Evolutionary conservation across 1,284 basidiomycete genomes (phyloP), one percentile per base, ranked within the genome.

Genomic region (Wolfiporia cocos): DNA sequence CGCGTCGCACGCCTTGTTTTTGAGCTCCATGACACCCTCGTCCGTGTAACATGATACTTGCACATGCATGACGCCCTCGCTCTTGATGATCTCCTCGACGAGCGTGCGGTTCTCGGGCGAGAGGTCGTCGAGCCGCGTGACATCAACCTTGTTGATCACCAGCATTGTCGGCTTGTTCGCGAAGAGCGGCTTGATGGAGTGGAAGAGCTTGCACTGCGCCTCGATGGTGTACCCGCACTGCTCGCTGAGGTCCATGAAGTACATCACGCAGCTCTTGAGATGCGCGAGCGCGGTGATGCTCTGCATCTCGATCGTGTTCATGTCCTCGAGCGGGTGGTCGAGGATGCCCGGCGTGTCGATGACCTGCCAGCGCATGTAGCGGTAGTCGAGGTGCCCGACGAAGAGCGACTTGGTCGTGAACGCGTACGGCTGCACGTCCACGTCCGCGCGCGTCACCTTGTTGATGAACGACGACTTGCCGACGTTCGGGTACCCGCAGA

Each of bases 281-380:
- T 97, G 94, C 2, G 93, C 93, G 49, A 97, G 73, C 6, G 93
- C 94, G 30, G 92, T 97, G 64, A 97, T 94, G 56, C 89, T 93
- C 71, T 97, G 93, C 92, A 97, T 97, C 69, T 97, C 94, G 54
- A 97, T 97, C 47, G 93, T 96, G 74, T 96, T 96, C 94, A 97
- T 96, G 48, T 97, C 93, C 65, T 97, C 93, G 33, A 97, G 74
- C 2, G 93, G 93, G 63, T 95, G 92, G 59, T 91, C 89, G 54
- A 95, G 73, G 46, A 95, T 85, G 49, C 92, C 92, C 10, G 92
- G 92, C 30, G 92, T 95, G 71, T 94, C 92, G 56, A 97, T 94
- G 35, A 96, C 93, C 65, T 97, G 93, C 93, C 93, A 97, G 50
- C 93, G 80, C 53, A 97, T 77, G 69, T 97, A 97, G 62, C 93